Evolutionary conservation across 2,329 filamentous ascomycete species (phyloP), one percentile per base, ranked within the genome.

Genomic region (Thermothelomyces thermophilus): DNA sequence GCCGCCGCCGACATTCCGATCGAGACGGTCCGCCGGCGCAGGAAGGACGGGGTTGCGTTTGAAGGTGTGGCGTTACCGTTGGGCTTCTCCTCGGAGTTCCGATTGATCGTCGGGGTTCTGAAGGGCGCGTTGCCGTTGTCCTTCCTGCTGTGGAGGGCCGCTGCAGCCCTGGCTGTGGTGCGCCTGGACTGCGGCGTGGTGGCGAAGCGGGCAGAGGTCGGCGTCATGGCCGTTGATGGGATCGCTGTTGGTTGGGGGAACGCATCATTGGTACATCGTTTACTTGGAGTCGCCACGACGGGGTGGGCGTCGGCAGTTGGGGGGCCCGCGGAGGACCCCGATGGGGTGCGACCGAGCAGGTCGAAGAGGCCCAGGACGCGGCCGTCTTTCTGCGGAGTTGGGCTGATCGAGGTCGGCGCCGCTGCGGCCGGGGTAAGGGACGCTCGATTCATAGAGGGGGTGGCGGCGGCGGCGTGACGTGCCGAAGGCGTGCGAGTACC

Each of bases 311-410:
- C 35, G 11, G 35, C 3, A 9, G 17, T 14, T 31, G 20, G 26
- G 66, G 62, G 73, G 11, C 8, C 9, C 7, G 48, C 78, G 50
- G 71, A 73, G 53, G 58, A 31, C 14, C 60, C 75, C 5, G 76
- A 75, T 1, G 78, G 76, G 5, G 75, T 76, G 28, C 70, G 73
- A 22, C 72, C 69, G 7, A 89, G 69, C 10, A 86, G 68, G 62
- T 91, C 87, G 63, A 93, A 93, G 16, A 93, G 69, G 4, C 87
- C 86, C 2, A 93, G 73, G 1, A 90, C 83, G 17, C 80, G 79
- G 24, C 87, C 87, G 63, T 91, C 85, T 54, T 82, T 81, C 61
- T 91, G 87, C 3, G 87, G 87, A 11, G 87, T 93, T 1, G 87
- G 87, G 2, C 86, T 86, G 53, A 93, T 77, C 1, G 75, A 77